Evolutionary conservation across 495 filamentous ascomycete genomes (phyloP), one percentile per base, ranked within the genome.

Genomic region (Neohortaea acidophila): DNA sequence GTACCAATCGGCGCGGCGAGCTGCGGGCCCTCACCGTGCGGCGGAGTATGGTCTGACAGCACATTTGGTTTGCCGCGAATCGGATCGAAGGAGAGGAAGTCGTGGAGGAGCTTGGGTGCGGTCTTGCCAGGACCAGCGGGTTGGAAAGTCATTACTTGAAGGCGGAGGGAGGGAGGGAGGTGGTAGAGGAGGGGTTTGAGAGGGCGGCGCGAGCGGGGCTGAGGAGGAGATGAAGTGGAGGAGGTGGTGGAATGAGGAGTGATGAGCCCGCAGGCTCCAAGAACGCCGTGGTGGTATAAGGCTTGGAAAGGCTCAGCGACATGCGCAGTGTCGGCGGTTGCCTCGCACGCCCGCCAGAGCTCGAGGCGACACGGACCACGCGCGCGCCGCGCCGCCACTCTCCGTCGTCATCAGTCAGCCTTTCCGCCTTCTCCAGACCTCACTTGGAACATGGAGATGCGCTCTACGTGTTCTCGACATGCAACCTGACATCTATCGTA

Each of bases 31-130:
- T 48, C 45, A 10, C 41, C 41, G 13, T 38, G 38, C 4, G 41
- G 39, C 4, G 67, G 59, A 2, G 72, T 67, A 5, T 65, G 53
- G 34, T 70, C 56, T 11, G 67, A 61, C 33, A 78, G 68, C 15
- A 72, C 40, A 30, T 62, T 64, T 17, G 55, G 61, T 13, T 47
- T 51, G 39, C 60, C 53, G 19, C 62, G 61, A 15, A 59, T 56
- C 17, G 72, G 66, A 45, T 80, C 72, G 48, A 75, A 76, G 21
- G 55, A 45, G 17, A 61, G 41, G 31, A 80, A 59, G 52, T 78
- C 75, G 40, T 70, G 54, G 29, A 70, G 55, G 36, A 80, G 62
- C 33, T 69, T 67, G 8, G 74, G 75, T 34, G 72, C 67, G 44
- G 69, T 72, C 59, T 77, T 79, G 44, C 75, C 75, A 72, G 48